A percentile compares a stretch with the other conserved stretches of the same genome.
phyloP scores from a whole-genome alignment of 208 protist genomes.

The Acanthamoeba culbertsoni region DNA sequence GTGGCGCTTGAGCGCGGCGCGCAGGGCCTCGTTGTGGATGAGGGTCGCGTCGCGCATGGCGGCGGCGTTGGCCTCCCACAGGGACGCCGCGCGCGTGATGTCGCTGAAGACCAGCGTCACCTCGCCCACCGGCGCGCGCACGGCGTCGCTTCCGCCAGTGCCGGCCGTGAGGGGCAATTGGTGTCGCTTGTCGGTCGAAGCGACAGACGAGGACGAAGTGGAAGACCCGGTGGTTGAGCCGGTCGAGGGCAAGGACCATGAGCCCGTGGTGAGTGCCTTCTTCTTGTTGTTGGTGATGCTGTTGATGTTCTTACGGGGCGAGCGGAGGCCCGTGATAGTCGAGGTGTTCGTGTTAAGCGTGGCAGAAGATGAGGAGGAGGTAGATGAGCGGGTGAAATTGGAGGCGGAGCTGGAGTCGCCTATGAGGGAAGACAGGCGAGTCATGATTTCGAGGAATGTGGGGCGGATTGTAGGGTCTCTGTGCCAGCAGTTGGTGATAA shows the following conservation, averaged over 20 bases:
- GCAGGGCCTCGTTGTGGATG: slow-evolving; percentile 6
- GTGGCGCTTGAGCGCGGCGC: neutral
- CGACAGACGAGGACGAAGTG: neutral
- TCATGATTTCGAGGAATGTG: slow-evolving; percentile 46
- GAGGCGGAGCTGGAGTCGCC: neutral
- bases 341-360: neutral
- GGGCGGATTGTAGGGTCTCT: neutral
- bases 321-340: neutral
- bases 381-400: neutral
- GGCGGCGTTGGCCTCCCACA: slow-evolving; percentile 1
- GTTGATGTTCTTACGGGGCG: neutral
- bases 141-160: neutral
- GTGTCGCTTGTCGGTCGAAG: neutral
- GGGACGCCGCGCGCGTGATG: neutral
- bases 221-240: neutral
- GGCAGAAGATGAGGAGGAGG: neutral
- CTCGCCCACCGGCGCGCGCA: neutral
- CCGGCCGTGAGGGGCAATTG: neutral
- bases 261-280: neutral
- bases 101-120: neutral
- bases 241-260: neutral
- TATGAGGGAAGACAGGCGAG: neutral
- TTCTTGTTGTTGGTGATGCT: neutral
- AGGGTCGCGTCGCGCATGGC: slow-evolving; percentile 32
- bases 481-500: slow-evolving; percentile 24